These are phyloP conservation scores for Aspergillus sp. DNA, from an alignment of 2,329 filamentous ascomycete species.

Conservation along the genomic window DNA sequence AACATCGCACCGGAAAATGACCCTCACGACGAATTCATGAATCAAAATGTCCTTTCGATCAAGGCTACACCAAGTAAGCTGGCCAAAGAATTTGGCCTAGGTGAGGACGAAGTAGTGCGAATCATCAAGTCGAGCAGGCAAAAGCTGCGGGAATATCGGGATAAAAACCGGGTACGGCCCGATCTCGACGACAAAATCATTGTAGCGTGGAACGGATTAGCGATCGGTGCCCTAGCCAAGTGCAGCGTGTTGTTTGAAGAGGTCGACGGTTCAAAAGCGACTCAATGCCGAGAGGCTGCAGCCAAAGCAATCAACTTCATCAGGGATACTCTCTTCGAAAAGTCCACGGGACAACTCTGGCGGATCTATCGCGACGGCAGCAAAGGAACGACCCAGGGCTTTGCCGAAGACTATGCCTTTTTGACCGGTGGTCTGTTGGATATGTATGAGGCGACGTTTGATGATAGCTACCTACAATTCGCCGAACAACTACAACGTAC, in stretches of 20 bases:
- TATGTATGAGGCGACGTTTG: slow-evolving; percentile 78
- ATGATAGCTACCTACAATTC: slow-evolving; percentile 74
- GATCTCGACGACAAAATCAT: slow-evolving; percentile 86
- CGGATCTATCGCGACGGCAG: slow-evolving; percentile 69
- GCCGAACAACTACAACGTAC: slow-evolving; percentile 76
- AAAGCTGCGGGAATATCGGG: slow-evolving; percentile 69
- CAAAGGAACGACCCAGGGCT: slow-evolving; percentile 66
- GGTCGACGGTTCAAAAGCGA: slow-evolving; percentile 58
- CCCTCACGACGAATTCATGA: slow-evolving; percentile 89
- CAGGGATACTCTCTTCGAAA: slow-evolving; percentile 69
- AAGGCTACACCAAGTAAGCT: slow-evolving; percentile 67
- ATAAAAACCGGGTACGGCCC: slow-evolving; percentile 72
- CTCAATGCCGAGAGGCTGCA: slow-evolving; percentile 65
- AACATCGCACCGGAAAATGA: slow-evolving; percentile 83
- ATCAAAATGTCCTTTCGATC: slow-evolving; percentile 83
- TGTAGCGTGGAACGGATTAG: slow-evolving; percentile 83
- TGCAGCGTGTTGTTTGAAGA: slow-evolving; percentile 67
- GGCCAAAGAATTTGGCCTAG: slow-evolving; percentile 71
- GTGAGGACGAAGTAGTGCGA: slow-evolving; percentile 65
- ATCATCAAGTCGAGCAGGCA: slow-evolving; percentile 66
- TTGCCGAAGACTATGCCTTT: slow-evolving; percentile 95
- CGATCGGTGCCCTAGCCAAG: slow-evolving; percentile 77
- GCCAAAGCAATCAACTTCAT: slow-evolving; percentile 71
- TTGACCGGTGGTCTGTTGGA: slow-evolving; percentile 78
- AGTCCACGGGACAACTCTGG: slow-evolving; percentile 61